Evolutionary conservation across 2,329 filamentous ascomycete genomes (phyloP), one percentile per base, ranked within the genome.

Genomic region (Fusarium sp.): DNA sequence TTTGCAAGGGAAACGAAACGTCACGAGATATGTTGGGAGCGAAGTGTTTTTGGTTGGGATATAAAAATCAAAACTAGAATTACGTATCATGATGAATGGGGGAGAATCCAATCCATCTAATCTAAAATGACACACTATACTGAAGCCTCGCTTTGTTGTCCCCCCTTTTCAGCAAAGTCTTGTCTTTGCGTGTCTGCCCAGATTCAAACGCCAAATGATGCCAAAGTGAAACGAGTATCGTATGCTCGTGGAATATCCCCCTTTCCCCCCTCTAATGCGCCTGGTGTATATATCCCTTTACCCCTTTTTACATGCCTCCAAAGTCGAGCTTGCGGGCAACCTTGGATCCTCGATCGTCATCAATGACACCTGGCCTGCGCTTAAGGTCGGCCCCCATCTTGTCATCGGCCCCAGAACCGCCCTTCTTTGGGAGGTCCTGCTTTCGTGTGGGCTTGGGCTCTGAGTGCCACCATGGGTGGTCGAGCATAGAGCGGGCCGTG

Each of bases 311-410:
- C 73, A 84, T 85, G 36, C 78, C 82, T 7, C 90, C 91, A 84
- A 96, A 96, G 81, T 96, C 92, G 70, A 98, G 84, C 83, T 93
- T 95, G 68, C 94, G 89, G 42, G 95, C 94, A 17, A 97, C 92
- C 82, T 94, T 95, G 72, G 91, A 91, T 5, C 88, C 90, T 31
- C 92, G 87, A 80, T 87, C 89, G 29, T 92, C 90, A 17, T 94
- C 92, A 38, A 94, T 80, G 57, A 93, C 86, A 1, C 94, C 94
- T 0, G 81, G 81, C 62, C 91, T 89, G 71, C 93, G 89, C 84
- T 94, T 95, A 58, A 98, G 84, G 82, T 98, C 95, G 68, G 93
- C 93, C 0, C 90, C 95, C 85, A 96, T 90, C 82, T 93, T 93
- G 77, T 93, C 90, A 67, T 91, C 86, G 9, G 92, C 93, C 1